Evolutionary conservation across 2,329 filamentous ascomycete species (phyloP).

Genomic region (Grosmannia huntii): DNA sequence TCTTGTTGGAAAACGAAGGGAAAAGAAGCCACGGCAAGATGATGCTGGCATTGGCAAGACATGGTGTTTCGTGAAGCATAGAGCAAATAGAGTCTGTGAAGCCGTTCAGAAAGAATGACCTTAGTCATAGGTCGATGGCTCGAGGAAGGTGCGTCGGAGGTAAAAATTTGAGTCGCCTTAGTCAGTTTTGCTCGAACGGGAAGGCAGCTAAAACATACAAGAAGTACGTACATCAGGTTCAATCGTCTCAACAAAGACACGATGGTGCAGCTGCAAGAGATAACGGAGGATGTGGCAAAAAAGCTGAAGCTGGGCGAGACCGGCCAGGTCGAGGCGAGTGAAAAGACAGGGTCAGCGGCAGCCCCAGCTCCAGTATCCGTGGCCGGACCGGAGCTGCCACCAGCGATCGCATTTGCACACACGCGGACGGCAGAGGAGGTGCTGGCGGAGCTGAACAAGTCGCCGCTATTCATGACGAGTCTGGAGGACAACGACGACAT

Average conservation of each 20-base stretch:
- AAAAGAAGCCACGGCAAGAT: no score
- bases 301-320: conserved; percentile 6
- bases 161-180: neutral
- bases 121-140: no score
- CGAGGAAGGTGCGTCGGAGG: neutral
- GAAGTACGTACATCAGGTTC: neutral
- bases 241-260: neutral
- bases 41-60: no score
- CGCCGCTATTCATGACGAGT: conserved; percentile 91
- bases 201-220: neutral
- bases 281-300: conserved; percentile 8
- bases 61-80: no score
- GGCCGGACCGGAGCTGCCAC: conserved; percentile 30
- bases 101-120: no score
- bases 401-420: conserved; percentile 24
- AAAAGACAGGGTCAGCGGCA: neutral
- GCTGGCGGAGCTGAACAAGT: conserved; percentile 43
- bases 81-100: no score
- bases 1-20: no score
- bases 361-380: neutral
- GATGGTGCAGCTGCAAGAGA: conserved; percentile 13
- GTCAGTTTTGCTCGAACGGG: no score
- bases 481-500: conserved; percentile 75
- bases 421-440: conserved; percentile 43
- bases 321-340: neutral